Evolutionary conservation across 1,139 yeast species (phyloP).

Genomic region (Pichia sp.): DNA sequence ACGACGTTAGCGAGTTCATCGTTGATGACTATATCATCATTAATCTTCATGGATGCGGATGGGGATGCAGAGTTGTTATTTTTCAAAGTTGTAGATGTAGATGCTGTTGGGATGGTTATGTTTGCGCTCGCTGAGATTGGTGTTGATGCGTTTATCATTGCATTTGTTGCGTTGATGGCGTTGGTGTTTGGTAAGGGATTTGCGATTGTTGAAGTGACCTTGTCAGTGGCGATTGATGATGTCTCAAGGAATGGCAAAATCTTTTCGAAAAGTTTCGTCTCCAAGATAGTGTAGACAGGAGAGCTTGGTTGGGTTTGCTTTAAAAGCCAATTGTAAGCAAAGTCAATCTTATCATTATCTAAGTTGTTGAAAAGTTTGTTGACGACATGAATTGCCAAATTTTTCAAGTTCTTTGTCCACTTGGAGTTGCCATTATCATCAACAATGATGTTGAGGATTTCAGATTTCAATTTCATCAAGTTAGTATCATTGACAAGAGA

Average conservation of each 20-base stretch:
- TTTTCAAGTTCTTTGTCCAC: conserved; percentile 80
- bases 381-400: conserved; percentile 66
- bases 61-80: neutral
- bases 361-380: conserved; percentile 18
- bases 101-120: neutral
- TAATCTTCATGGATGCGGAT: conserved; percentile 3
- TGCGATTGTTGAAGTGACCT: neutral
- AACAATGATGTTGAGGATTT: conserved; percentile 71
- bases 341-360: conserved; percentile 42
- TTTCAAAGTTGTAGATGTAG: neutral
- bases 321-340: conserved; percentile 73
- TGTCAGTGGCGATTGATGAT: conserved; percentile 1
- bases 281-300: conserved; percentile 74
- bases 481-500: conserved; percentile 23
- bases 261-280: conserved; percentile 53
- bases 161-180: neutral
- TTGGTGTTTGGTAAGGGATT: neutral
- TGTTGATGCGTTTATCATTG: neutral
- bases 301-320: conserved; percentile 82
- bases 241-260: conserved; percentile 21
- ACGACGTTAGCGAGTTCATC: conserved; percentile 45
- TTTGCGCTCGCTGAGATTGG: conserved; percentile 1
- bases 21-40: conserved; percentile 28
- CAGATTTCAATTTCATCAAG: conserved; percentile 33
- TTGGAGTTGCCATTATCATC: conserved; percentile 83